A percentile compares a stretch with the other conserved stretches of the same genome.
These are phyloP conservation scores for Pedinophyceae sp. DNA, from an alignment of 139 green algal genomes.

Conservation along the genomic window DNA sequence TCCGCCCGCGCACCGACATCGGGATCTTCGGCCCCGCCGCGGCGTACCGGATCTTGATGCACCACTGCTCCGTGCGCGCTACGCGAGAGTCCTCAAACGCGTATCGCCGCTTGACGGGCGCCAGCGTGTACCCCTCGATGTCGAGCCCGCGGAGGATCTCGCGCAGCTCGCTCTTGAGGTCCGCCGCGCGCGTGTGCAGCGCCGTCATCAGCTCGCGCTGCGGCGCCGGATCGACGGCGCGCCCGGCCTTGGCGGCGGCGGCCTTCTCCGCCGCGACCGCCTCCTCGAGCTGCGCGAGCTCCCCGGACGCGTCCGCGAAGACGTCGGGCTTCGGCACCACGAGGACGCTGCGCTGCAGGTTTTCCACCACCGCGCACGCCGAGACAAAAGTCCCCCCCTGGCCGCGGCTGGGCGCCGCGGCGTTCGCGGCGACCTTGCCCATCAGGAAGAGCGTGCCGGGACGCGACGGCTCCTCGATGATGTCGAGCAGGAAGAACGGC, in stretches of 20 bases:
- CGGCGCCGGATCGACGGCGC: slow-evolving; percentile 26
- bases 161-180: slow-evolving; percentile 63
- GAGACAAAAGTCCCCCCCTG: slow-evolving; percentile 15
- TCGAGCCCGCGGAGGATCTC: slow-evolving; percentile 37
- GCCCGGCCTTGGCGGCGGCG: slow-evolving; percentile 12
- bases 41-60: slow-evolving; percentile 76
- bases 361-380: slow-evolving; percentile 40
- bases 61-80: slow-evolving; percentile 64
- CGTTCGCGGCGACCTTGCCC: slow-evolving; percentile 54
- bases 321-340: slow-evolving; percentile 46
- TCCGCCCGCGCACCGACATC: slow-evolving; percentile 17
- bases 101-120: slow-evolving; percentile 77
- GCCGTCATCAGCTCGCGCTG: slow-evolving; percentile 14
- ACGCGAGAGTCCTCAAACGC: slow-evolving; percentile 75
- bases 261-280: slow-evolving; percentile 6
- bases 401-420: neutral
- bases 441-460: slow-evolving; percentile 71
- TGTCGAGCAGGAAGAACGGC: slow-evolving; percentile 80
- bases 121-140: slow-evolving; percentile 54
- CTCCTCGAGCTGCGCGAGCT: slow-evolving; percentile 24
- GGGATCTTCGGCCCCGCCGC: slow-evolving; percentile 40
- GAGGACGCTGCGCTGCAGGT: slow-evolving; percentile 50
- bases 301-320: slow-evolving; percentile 31
- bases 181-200: slow-evolving; percentile 21
- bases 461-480: slow-evolving; percentile 58